Evolutionary conservation across 2,329 filamentous ascomycete genomes (phyloP), one percentile per base, ranked within the genome.

Genomic region (Aureobasidium lini): DNA sequence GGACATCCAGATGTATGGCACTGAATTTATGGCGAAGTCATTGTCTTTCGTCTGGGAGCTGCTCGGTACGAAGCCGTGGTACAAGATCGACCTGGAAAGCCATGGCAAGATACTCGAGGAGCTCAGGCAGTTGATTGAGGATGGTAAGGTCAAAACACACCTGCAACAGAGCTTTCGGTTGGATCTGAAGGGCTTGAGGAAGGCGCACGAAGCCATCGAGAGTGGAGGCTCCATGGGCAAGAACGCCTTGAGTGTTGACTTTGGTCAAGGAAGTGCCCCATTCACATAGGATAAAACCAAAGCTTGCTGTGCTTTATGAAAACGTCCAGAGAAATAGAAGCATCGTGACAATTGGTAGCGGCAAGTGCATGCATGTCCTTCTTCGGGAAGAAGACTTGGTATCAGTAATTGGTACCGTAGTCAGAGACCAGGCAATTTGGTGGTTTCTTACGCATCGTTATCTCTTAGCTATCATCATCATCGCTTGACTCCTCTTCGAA

Each of bases 11-110:
- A 74, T 77, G 72, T 77, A 78, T 61, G 75, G 75, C 2, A 74
- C 75, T 2, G 69, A 76, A 64, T 77, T 75, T 65, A 76, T 77
- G 74, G 70, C 73, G 50, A 78, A 78, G 66, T 74, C 70, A 15
- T 62, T 78, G 53, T 71, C 70, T 0, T 78, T 76, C 57, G 66
- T 69, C 3, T 78, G 76, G 75, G 72, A 69, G 63, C 68, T 75
- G 63, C 49, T 78, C 9, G 74, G 73, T 1, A 74, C 74, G 1
- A 74, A 76, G 23, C 67, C 71, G 3, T 76, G 73, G 63, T 73
- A 77, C 58, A 64, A 68, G 16, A 70, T 73, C n/a, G 67, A 72
- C 32, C 53, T 72, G 31, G 72, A 74, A 39, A 71, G 70, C 56
- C 74, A 77, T 64, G 70, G 71, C n/a, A 65, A 66, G 46, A 75